phyloP scores from a whole-genome alignment of 441 rosid genomes.

The Capsella rubella region DNA sequence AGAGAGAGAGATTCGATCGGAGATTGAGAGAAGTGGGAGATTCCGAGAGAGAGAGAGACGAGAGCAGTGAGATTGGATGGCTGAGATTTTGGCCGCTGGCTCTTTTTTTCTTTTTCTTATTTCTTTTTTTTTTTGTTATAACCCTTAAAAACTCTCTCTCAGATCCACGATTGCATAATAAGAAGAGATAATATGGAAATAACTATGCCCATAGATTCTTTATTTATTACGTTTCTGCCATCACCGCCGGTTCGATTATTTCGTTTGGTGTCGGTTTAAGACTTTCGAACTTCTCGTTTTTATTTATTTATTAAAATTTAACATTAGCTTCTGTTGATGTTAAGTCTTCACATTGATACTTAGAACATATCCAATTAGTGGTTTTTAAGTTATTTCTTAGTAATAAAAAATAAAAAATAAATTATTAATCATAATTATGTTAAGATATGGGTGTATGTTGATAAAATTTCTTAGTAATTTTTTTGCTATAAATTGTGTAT shows the following conservation, averaged over 20 bases:
- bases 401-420: too few species aligned
- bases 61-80: constrained; percentile 14
- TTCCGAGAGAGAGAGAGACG: constrained; percentile 2
- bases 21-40: constrained; percentile 17
- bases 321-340: too few species aligned
- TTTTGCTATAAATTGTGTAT: too few species aligned
- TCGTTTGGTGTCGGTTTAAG: neutral
- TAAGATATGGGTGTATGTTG: too few species aligned
- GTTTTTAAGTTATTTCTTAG: too few species aligned
- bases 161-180: constrained; percentile 26
- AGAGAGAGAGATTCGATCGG: constrained; percentile 20
- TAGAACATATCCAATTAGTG: too few species aligned
- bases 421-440: too few species aligned
- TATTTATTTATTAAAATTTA: too few species aligned
- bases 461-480: too few species aligned
- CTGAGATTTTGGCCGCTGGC: constrained; percentile 33
- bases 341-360: too few species aligned
- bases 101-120: neutral
- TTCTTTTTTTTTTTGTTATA: neutral
- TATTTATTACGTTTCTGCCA: constrained; percentile 16
- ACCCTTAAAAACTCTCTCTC: constrained; percentile 12
- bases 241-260: neutral
- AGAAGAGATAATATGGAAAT: neutral
- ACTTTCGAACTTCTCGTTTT: too few species aligned
- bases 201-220: constrained; percentile 1